Conservation (phyloP, 176 grass and related monocot species). For the Eremochloa ophiuroides region DNA sequence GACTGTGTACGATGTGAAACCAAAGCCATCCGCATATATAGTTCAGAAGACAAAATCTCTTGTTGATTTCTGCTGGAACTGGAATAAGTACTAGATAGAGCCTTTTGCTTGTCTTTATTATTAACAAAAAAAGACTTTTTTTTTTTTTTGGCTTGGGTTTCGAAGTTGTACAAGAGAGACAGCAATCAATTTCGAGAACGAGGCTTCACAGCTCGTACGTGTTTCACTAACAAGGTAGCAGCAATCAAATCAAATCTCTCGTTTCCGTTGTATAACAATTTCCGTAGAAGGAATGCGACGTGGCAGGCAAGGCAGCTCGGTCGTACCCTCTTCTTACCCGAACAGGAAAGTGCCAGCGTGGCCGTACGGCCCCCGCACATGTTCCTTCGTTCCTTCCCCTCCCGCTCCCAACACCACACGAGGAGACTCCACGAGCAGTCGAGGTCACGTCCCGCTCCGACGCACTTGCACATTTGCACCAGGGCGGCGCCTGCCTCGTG, state of each 20-base stretch:
- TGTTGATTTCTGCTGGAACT: neutral
- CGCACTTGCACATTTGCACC: conserved; percentile 1
- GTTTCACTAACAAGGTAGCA: too few species aligned
- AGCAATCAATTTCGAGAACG: too few species aligned
- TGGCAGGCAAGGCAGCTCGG: too few species aligned
- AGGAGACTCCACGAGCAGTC: neutral
- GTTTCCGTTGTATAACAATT: too few species aligned
- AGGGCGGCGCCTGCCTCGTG: neutral
- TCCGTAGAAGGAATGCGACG: too few species aligned
- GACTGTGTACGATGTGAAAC: neutral
- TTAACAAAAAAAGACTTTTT: too few species aligned
- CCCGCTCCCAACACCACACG: too few species aligned
- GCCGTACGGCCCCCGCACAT: neutral
- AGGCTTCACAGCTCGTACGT: too few species aligned
- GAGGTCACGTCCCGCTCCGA: neutral
- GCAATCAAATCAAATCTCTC: too few species aligned
- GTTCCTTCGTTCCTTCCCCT: neutral
- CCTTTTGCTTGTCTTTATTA: neutral
- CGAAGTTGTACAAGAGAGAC: neutral
- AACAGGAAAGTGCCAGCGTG: conserved; percentile 19
- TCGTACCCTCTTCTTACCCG: neutral
- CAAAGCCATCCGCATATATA: neutral
- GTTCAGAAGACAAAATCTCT: neutral
- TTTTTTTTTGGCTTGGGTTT: neutral
- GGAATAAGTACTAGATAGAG: neutral